These are phyloP conservation scores for Starmera stellimalicola DNA, from an alignment of 1,139 yeast genomes.

Conservation along the genomic window DNA sequence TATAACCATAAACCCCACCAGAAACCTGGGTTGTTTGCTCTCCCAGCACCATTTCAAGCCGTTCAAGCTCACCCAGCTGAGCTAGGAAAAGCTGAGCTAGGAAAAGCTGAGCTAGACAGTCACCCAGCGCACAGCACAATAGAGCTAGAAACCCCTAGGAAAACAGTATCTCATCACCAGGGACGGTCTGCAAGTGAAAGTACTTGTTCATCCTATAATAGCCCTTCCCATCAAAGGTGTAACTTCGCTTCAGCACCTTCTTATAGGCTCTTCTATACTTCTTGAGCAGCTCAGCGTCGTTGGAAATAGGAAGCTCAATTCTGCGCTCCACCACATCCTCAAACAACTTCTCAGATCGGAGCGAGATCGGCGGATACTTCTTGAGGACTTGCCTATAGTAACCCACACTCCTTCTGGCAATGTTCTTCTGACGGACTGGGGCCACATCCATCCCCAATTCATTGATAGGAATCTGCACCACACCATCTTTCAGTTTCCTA, in stretches of 20 bases:
- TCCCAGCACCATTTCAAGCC: too few species aligned
- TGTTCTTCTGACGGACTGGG: conserved; percentile 11
- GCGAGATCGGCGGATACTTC: conserved; percentile 14
- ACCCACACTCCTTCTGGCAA: conserved; percentile 13
- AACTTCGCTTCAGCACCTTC: conserved; percentile 14
- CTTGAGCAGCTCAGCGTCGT: conserved; percentile 6
- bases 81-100: too few species aligned
- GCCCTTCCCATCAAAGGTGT: conserved; percentile 10
- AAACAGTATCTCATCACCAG: too few species aligned
- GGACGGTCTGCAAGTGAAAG: too few species aligned
- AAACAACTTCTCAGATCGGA: conserved; percentile 9
- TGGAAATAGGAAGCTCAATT: not conserved
- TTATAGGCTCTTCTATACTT: conserved; percentile 17
- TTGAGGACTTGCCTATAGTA: conserved; percentile 11
- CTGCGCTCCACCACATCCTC: conserved; percentile 9
- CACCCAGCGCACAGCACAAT: too few species aligned
- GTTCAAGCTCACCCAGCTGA: too few species aligned
- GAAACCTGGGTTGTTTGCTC: too few species aligned
- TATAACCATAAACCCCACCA: too few species aligned
- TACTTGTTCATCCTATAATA: conserved; percentile 6
- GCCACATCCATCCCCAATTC: conserved; percentile 15
- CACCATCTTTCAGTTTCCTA: conserved; percentile 9
- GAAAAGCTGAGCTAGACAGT: too few species aligned
- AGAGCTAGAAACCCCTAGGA: too few species aligned
- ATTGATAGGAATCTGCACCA: conserved; percentile 13